These are phyloP conservation scores for Colletotrichum falcatum DNA, from an alignment of 2,329 filamentous ascomycete genomes.

Conservation along the genomic window DNA sequence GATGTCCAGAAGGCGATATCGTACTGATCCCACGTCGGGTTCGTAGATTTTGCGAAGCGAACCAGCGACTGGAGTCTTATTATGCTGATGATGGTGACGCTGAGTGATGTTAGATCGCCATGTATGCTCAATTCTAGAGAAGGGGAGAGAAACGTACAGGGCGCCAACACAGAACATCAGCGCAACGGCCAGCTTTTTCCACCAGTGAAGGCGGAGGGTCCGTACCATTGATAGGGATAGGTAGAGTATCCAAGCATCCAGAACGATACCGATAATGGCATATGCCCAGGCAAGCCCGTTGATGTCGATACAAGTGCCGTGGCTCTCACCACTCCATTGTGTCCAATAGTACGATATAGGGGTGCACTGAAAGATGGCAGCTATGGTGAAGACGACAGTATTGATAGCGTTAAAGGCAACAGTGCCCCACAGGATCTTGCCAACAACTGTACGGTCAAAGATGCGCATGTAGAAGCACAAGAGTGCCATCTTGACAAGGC, in stretches of 20 bases:
- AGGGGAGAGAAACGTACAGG: slow-evolving; percentile 47
- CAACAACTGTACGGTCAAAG: slow-evolving; percentile 50
- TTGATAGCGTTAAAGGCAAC: slow-evolving; percentile 48
- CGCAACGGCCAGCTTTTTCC: slow-evolving; percentile 57
- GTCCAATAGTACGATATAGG: slow-evolving; percentile 57
- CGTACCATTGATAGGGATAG: slow-evolving; percentile 55
- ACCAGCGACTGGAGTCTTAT: slow-evolving; percentile 47
- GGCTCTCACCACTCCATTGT: slow-evolving; percentile 54
- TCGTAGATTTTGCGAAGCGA: slow-evolving; percentile 45
- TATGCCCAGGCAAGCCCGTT: slow-evolving; percentile 56
- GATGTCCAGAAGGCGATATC: slow-evolving; percentile 43
- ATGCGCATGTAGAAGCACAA: slow-evolving; percentile 58
- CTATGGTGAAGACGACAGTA: slow-evolving; percentile 49
- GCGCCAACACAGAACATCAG: slow-evolving; percentile 59
- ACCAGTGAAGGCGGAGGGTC: slow-evolving; percentile 51
- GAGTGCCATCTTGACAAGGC: slow-evolving; percentile 55
- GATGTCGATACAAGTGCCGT: slow-evolving; percentile 56
- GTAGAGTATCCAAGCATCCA: slow-evolving; percentile 58
- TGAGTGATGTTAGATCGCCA: slow-evolving; percentile 27
- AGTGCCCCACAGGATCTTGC: slow-evolving; percentile 49
- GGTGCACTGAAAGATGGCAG: slow-evolving; percentile 53
- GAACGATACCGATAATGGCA: slow-evolving; percentile 54
- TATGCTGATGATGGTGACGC: slow-evolving; percentile 49
- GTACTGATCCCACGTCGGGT: slow-evolving; percentile 48
- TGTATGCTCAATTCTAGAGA: neutral